Percentiles rank a stretch among this genome's conserved stretches.
Conservation (phyloP, 768 basidiomycete species). For the Sporobolomyces phaffii region DNA sequence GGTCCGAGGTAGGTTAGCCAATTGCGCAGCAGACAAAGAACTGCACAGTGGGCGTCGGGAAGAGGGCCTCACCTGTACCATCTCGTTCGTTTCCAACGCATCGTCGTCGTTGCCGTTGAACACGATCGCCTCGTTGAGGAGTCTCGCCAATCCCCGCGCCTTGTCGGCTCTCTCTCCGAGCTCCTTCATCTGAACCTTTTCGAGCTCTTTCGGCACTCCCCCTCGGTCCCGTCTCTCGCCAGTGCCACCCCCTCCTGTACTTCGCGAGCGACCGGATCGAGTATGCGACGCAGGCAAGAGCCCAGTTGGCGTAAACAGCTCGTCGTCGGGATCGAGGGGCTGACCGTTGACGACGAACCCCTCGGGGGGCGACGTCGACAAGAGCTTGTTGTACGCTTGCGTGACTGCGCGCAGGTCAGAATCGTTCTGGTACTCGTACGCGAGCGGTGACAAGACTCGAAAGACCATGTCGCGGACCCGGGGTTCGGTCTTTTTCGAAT, state of each 20-base stretch:
- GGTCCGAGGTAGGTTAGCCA: no score
- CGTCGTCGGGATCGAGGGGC: slow-evolving; percentile 35
- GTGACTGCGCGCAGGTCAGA: slow-evolving; percentile 28
- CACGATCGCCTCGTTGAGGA: slow-evolving; percentile 35
- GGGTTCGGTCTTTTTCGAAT: slow-evolving; percentile 21
- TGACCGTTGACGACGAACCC: no score
- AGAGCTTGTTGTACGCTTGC: slow-evolving; percentile 26
- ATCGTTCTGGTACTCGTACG: slow-evolving; percentile 37
- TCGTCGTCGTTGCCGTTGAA: slow-evolving; percentile 11
- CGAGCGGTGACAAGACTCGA: slow-evolving; percentile 28
- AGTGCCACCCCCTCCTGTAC: not conserved
- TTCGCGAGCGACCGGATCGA: not conserved
- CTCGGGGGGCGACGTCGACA: no score
- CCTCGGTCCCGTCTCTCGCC: no score
- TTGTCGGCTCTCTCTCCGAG: slow-evolving; percentile 24
- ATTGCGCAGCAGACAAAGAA: no score
- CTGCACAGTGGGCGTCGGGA: no score
- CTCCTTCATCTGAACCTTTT: slow-evolving; percentile 22
- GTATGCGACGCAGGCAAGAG: slow-evolving; percentile 1
- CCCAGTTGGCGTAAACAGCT: slow-evolving; percentile 32
- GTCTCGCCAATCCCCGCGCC: slow-evolving; percentile 27
- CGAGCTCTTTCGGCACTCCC: not conserved
- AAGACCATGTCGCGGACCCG: slow-evolving; percentile 32
- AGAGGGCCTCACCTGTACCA: slow-evolving; percentile 20
- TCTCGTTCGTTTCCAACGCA: slow-evolving; percentile 28